Base-by-base conservation (phyloP, 1,284 basidiomycete genomes). In the Rhodotorula sp. region DNA sequence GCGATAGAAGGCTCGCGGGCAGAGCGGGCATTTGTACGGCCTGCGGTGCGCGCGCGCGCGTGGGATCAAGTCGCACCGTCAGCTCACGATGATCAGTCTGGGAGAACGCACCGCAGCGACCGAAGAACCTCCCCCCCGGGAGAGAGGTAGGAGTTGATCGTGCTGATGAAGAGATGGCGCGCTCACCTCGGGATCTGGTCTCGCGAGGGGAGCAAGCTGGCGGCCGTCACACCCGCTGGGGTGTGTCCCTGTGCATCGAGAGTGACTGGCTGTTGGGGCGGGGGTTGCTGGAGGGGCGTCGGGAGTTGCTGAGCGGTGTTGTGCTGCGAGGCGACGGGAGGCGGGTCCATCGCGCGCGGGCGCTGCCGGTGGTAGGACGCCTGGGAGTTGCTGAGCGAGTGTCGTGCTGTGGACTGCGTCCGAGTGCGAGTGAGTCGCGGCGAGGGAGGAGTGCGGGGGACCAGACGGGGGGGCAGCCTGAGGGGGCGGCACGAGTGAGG, bases 11-110 rank as follows among this genome's bases (percentile, higher is more conserved):
- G 67, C 68, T 54, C 72, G 53, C 53, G 61, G 67, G 48, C 73
- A 70, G 49, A 67, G 59, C 30, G 64, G 72, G 52, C 67, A 97
- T 79, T 95, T 96, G 87, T 96, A 97, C 0, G 94, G 94, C 64
- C 92, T 84, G 39, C n/a, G n/a, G n/a, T n/a, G n/a, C n/a, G 22
- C 2, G 29, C 36, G 55, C 32, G 22, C 9, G 48, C 1, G 34
- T 15, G 32, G n/a, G 32, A 30, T 39, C n/a, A 34, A 30, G 29
- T 30, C 22, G 8, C 39, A n/a, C 10, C 24, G 39, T 52, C 24
- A 29, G 30, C 8, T 29, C 8, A n/a, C 47, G 34, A 48, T 2
- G 8, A 17, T 6, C n/a, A 15, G 11, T 30, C 15, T 27, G 27
- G 13, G 27, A 9, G 30, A 24, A 22, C 29, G 57, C 63, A 62